These are phyloP conservation scores for Pleurotus tuoliensis DNA, from an alignment of 768 basidiomycete species.

Conservation along the genomic window DNA sequence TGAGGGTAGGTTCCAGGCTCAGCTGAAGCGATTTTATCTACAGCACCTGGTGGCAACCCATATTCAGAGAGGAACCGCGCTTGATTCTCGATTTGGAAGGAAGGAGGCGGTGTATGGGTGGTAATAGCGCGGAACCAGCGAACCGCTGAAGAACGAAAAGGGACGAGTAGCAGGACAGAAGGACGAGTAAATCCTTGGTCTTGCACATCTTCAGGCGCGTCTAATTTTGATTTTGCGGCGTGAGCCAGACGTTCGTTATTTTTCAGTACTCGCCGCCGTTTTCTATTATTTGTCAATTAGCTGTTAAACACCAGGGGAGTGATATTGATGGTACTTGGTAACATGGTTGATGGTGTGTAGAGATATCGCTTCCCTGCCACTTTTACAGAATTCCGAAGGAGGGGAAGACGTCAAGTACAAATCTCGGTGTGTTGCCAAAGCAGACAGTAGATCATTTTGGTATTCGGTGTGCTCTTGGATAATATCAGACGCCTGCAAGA, in stretches of 20 bases:
- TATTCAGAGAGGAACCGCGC: slow-evolving; percentile 82
- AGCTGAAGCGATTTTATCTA: slow-evolving; percentile 76
- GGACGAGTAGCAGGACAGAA: slow-evolving; percentile 86
- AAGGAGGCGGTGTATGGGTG: slow-evolving; percentile 64
- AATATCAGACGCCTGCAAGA: slow-evolving; percentile 1
- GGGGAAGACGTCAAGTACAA: slow-evolving; percentile 62
- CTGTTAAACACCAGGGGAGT: neutral
- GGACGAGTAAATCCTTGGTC: slow-evolving; percentile 99
- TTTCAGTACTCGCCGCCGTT: slow-evolving; percentile 83
- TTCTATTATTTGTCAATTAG: slow-evolving; percentile 46
- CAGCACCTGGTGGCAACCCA: slow-evolving; percentile 68
- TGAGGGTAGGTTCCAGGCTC: slow-evolving; percentile 74
- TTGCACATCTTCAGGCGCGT: slow-evolving; percentile 69
- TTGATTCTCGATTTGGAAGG: slow-evolving; percentile 86
- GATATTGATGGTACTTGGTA: slow-evolving; percentile 58
- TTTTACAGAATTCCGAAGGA: slow-evolving; percentile 59
- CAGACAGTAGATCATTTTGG: slow-evolving; percentile 66
- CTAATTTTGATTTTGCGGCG: slow-evolving; percentile 52
- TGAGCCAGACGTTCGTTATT: slow-evolving; percentile 91
- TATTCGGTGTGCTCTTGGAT: slow-evolving; percentile 44
- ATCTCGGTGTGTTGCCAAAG: slow-evolving; percentile 68
- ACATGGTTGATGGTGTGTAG: slow-evolving; percentile 88
- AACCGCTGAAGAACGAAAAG: slow-evolving; percentile 86
- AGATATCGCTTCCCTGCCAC: slow-evolving; percentile 63
- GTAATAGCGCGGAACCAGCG: slow-evolving; percentile 81